Evolutionary conservation across 2,329 filamentous ascomycete species (phyloP).

Genomic region (Catunica adiposa): DNA sequence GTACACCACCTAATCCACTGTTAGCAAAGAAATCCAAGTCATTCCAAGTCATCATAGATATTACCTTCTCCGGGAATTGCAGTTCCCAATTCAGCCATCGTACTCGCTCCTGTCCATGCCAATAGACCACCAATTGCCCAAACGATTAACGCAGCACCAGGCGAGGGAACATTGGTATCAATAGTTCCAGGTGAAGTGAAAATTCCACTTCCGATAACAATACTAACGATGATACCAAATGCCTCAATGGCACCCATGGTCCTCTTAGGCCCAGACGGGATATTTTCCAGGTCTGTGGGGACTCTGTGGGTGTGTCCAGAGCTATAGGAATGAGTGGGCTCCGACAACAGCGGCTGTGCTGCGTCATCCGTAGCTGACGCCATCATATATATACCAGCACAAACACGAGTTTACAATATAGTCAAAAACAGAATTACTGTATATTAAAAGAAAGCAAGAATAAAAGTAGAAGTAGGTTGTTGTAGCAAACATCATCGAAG

Average conservation of each 20-base stretch:
- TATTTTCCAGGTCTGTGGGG: not conserved
- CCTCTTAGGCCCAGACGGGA: not conserved
- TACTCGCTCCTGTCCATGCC: constrained; percentile 47
- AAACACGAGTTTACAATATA: too few relatives aligned
- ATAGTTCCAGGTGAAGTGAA: constrained; percentile 49
- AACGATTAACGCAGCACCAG: constrained; percentile 38
- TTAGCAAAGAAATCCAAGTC: not conserved
- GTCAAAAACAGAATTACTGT: too few relatives aligned
- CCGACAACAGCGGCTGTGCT: too few relatives aligned
- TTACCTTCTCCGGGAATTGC: constrained; percentile 43
- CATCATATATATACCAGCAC: too few relatives aligned
- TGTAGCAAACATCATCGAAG: not conserved
- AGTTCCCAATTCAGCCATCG: constrained; percentile 46
- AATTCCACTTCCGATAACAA: constrained; percentile 48
- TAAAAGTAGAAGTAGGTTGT: not conserved
- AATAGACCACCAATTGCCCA: constrained; percentile 46
- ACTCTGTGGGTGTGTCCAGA: not conserved
- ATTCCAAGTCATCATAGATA: constrained; percentile 6
- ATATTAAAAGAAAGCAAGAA: not conserved
- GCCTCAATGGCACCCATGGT: constrained; percentile 21
- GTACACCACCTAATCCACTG: constrained; percentile 34
- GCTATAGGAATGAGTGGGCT: not conserved
- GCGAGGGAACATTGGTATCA: constrained; percentile 46
- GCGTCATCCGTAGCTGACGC: too few relatives aligned
- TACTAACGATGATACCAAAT: constrained; percentile 44